Conservation (phyloP, 345 rosid species). For the Streptanthus diversifolius region DNA sequence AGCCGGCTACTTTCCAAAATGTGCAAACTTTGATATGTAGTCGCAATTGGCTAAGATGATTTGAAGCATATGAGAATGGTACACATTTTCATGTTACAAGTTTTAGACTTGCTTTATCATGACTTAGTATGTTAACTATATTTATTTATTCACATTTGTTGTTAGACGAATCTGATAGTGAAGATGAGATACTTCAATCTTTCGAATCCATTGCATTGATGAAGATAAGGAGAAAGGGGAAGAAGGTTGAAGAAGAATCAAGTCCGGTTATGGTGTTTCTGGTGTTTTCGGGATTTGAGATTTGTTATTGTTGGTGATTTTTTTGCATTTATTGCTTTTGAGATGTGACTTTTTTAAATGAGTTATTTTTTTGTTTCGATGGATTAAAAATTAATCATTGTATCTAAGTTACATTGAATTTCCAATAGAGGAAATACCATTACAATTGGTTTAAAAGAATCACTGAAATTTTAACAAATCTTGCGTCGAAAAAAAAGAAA, state of each 20-base stretch:
- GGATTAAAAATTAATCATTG: too few species aligned
- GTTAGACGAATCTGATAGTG: neutral
- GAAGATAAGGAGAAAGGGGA: neutral
- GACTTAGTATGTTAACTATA: neutral
- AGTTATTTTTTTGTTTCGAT: too few species aligned
- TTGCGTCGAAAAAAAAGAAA: too few species aligned
- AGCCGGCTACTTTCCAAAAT: neutral
- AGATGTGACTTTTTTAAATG: too few species aligned
- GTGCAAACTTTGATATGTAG: neutral
- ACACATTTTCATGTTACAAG: too few species aligned
- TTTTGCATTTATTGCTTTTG: neutral
- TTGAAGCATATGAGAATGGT: neutral
- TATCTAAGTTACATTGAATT: too few species aligned
- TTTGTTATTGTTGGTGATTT: too few species aligned
- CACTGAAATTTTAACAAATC: too few species aligned
- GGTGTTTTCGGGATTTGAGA: too few species aligned
- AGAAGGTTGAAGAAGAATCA: neutral
- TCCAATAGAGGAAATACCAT: too few species aligned
- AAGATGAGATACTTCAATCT: neutral
- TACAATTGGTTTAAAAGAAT: too few species aligned
- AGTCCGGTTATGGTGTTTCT: neutral
- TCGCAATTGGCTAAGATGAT: neutral
- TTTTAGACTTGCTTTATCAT: too few species aligned
- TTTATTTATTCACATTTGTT: neutral
- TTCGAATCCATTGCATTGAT: neutral